Evolutionary conservation across 2,329 filamentous ascomycete genomes (phyloP).

Genomic region (Parasarocladium wereldwijsianum): DNA sequence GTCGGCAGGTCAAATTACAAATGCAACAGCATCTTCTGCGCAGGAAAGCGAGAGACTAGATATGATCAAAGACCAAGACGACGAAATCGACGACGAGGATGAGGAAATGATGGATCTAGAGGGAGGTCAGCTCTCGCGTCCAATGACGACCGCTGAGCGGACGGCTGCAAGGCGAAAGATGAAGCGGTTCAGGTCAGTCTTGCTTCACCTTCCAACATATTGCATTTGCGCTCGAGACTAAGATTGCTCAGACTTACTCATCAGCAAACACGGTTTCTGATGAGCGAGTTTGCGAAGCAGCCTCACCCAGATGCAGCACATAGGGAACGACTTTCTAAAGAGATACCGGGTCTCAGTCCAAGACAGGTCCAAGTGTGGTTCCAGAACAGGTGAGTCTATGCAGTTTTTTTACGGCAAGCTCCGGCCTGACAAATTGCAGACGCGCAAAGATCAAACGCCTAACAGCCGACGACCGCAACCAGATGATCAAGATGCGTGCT

Average conservation of each 20-base stretch:
- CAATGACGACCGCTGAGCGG: slow-evolving; percentile 41
- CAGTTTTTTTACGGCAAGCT: background rate
- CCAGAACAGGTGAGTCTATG: slow-evolving; percentile 65
- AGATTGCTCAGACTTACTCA: slow-evolving; percentile 60
- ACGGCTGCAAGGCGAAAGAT: slow-evolving; percentile 46
- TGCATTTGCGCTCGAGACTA: slow-evolving; percentile 15
- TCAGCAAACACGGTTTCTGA: slow-evolving; percentile 91
- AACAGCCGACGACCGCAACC: slow-evolving; percentile 54
- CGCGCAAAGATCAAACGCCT: slow-evolving; percentile 59
- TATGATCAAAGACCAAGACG: slow-evolving; percentile 32
- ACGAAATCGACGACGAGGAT: slow-evolving; percentile 40
- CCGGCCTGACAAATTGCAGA: slow-evolving; percentile 20
- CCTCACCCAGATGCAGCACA: slow-evolving; percentile 88
- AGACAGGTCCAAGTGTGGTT: slow-evolving; percentile 98
- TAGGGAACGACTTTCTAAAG: slow-evolving; percentile 69
- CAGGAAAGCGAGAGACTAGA: no score
- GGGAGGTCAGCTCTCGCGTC: slow-evolving; percentile 17
- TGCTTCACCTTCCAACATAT: background rate
- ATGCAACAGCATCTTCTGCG: slow-evolving; percentile 8
- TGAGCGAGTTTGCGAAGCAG: slow-evolving; percentile 94
- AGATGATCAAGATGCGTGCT: slow-evolving; percentile 58
- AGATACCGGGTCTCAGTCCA: slow-evolving; percentile 83
- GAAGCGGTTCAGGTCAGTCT: slow-evolving; percentile 63
- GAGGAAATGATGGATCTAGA: slow-evolving; percentile 38
- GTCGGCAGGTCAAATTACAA: slow-evolving; percentile 17